phyloP scores from a whole-genome alignment of 73 alveolate genomes.

The Tetrahymena thermophila region DNA sequence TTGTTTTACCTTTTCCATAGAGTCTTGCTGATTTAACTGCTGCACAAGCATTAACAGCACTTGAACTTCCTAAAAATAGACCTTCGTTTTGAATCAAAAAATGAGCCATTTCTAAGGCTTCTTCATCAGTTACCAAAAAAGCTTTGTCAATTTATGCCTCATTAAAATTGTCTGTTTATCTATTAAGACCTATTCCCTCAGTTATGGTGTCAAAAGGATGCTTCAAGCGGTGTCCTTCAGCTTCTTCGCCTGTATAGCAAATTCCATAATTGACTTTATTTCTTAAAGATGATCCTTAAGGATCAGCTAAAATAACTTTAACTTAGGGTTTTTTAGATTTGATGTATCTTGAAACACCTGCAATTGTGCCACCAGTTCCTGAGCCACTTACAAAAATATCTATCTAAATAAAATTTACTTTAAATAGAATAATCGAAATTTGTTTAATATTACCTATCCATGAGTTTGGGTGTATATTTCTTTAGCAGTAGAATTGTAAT shows the following conservation, averaged over 20 bases:
- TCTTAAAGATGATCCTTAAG: slow-evolving; percentile 73
- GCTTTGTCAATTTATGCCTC: slow-evolving; percentile 75
- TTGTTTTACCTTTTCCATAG: slow-evolving; percentile 13
- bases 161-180: slow-evolving; percentile 39
- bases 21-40: slow-evolving; percentile 47
- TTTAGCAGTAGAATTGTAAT: slow-evolving; percentile 75
- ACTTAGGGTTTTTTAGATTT: slow-evolving; percentile 55
- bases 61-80: slow-evolving; percentile 62
- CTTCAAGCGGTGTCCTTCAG: slow-evolving; percentile 64
- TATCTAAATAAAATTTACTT: slow-evolving; percentile 2
- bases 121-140: slow-evolving; percentile 53
- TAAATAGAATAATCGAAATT: not conserved
- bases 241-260: slow-evolving; percentile 64
- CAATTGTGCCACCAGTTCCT: slow-evolving; percentile 90
- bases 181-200: slow-evolving; percentile 46
- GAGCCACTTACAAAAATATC: slow-evolving; percentile 84
- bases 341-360: slow-evolving; percentile 75
- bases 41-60: slow-evolving; percentile 67
- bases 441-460: slow-evolving; percentile 1
- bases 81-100: slow-evolving; percentile 60
- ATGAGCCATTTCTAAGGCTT: slow-evolving; percentile 55
- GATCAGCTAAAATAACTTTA: slow-evolving; percentile 70
- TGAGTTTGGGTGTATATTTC: slow-evolving; percentile 70
- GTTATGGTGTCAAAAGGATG: slow-evolving; percentile 59
- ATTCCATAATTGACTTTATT: slow-evolving; percentile 71